phyloP scores from a whole-genome alignment of 805 yeast species.

The Nakazawaea ambrosiae region DNA sequence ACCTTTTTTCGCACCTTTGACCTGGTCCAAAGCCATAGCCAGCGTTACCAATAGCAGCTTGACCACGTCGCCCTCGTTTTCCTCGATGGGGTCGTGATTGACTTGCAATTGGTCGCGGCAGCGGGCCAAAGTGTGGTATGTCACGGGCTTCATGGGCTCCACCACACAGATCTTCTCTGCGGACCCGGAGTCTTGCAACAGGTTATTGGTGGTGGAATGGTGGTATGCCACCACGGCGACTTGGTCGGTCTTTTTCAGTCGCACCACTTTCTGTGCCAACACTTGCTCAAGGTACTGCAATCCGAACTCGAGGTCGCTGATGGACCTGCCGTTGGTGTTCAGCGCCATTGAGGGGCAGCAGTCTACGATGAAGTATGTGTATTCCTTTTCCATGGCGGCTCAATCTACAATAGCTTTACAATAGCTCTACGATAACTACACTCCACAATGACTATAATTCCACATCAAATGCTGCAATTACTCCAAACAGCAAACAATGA shows the following conservation, averaged over 20 bases:
- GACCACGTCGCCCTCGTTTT: conserved; percentile 21
- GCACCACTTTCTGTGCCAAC: conserved; percentile 22
- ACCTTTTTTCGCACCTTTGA: conserved; percentile 9
- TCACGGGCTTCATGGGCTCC: conserved; percentile 12
- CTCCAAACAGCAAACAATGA: too few relatives aligned
- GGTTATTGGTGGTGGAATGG: conserved; percentile 19
- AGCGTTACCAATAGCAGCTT: conserved; percentile 20
- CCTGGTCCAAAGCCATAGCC: conserved; percentile 14
- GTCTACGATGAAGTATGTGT: conserved; percentile 38
- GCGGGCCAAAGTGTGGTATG: conserved; percentile 14
- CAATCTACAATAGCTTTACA: too few relatives aligned
- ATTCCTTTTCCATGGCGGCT: conserved; percentile 15
- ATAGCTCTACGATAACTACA: too few relatives aligned
- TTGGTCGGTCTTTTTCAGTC: conserved; percentile 21
- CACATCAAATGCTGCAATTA: too few relatives aligned
- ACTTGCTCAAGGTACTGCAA: conserved; percentile 34
- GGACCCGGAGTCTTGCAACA: conserved; percentile 15
- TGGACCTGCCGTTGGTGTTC: conserved; percentile 29
- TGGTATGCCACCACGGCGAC: conserved; percentile 19
- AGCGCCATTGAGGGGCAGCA: conserved; percentile 36
- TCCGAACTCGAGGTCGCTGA: conserved; percentile 33
- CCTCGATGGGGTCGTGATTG: conserved; percentile 14
- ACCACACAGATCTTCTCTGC: conserved; percentile 18
- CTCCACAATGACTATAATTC: too few relatives aligned
- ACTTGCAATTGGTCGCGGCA: conserved; percentile 12